Evolutionary conservation across 805 yeast genomes (phyloP).

Genomic region (Starmerella kuoi): DNA sequence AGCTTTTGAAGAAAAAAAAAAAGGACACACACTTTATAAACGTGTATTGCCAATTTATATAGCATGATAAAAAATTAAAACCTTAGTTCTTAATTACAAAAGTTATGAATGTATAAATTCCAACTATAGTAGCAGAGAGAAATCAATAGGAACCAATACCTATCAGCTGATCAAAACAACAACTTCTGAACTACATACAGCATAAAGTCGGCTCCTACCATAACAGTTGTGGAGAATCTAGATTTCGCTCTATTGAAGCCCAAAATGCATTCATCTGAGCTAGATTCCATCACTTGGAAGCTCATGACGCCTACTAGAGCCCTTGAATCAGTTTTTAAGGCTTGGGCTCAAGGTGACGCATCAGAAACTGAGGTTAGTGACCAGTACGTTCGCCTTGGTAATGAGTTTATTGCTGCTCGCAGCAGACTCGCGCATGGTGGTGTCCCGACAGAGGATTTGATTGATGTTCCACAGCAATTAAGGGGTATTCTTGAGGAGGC

Average conservation of each 20-base stretch:
- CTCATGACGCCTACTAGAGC: constrained; percentile 81
- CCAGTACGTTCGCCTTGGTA: constrained; percentile 82
- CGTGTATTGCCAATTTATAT: no score
- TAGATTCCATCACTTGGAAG: constrained; percentile 39
- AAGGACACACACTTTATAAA: no score
- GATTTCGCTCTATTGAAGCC: no score
- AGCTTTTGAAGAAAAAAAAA: not conserved
- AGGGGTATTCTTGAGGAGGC: constrained; percentile 77
- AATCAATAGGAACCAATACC: no score
- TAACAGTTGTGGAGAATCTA: no score
- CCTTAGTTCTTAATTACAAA: no score
- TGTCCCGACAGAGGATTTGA: constrained; percentile 63
- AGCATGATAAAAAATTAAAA: no score
- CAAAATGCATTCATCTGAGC: constrained; percentile 11
- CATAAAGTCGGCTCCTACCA: no score
- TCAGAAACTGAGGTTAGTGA: constrained; percentile 77
- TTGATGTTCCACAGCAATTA: constrained; percentile 78
- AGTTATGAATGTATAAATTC: no score
- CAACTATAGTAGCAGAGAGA: no score
- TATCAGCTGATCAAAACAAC: no score
- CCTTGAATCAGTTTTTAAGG: constrained; percentile 61
- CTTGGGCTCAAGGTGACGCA: constrained; percentile 78
- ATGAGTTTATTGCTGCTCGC: constrained; percentile 79
- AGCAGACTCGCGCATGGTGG: constrained; percentile 69
- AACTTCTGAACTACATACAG: no score